A percentile compares a stretch with the other conserved stretches of the same genome.
These are phyloP conservation scores for Chalciporus chontae DNA, from an alignment of 768 basidiomycete species.

Conservation along the genomic window DNA sequence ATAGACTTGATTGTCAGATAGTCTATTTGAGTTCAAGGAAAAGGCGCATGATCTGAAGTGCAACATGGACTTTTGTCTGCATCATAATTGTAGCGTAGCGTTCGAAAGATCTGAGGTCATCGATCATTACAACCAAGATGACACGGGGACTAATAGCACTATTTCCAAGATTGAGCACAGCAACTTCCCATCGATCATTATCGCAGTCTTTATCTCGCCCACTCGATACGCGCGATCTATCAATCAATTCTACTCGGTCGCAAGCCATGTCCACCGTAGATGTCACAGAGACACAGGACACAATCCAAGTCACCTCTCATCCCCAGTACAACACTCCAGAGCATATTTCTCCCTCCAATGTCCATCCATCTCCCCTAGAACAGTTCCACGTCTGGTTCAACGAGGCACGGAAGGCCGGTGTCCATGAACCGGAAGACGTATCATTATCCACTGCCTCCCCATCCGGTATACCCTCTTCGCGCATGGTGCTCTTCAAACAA, in stretches of 20 bases:
- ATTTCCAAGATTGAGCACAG: not conserved
- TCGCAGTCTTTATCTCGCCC: conserved; percentile 5
- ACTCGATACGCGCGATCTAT: not conserved
- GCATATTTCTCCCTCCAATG: conserved; percentile 56
- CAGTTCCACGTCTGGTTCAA: conserved; percentile 91
- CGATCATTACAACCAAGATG: not conserved
- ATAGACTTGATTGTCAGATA: too few species aligned
- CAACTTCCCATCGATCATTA: conserved; percentile 8
- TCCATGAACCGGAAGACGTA: conserved; percentile 90
- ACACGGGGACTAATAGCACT: not conserved
- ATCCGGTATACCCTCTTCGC: conserved; percentile 76
- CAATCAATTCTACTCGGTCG: conserved; percentile 1
- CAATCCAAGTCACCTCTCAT: conserved; percentile 68
- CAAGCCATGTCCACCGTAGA: conserved; percentile 20
- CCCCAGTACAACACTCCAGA: conserved; percentile 73
- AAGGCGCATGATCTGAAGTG: too few species aligned
- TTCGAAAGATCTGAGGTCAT: not conserved
- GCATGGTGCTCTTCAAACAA: conserved; percentile 89
- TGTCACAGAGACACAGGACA: conserved; percentile 47
- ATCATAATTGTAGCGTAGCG: too few species aligned
- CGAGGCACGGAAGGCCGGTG: conserved; percentile 51
- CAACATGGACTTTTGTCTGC: too few species aligned
- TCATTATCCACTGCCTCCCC: conserved; percentile 70
- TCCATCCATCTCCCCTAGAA: conserved; percentile 66
- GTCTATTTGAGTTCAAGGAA: too few species aligned